Conservation (phyloP, 176 grass and related monocot species). For the Eragrostis curvula region DNA sequence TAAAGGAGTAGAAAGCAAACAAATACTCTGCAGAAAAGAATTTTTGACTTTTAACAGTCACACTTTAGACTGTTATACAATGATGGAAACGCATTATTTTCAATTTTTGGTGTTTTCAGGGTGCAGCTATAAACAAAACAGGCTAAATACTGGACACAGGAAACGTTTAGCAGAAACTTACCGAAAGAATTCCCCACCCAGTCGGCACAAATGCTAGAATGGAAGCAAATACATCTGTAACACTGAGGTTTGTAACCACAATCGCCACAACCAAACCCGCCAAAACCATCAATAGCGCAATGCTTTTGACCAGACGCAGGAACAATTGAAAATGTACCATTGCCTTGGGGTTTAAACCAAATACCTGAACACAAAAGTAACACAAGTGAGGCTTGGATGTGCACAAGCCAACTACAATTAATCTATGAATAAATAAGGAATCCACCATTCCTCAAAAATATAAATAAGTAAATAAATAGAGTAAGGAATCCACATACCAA, state of each 20-base stretch:
- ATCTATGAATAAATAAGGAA: constrained; percentile 23
- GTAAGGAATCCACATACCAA: constrained; percentile 50
- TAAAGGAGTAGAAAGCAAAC: background rate
- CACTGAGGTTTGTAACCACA: constrained; percentile 42
- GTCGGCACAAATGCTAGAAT: constrained; percentile 83
- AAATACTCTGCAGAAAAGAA: background rate
- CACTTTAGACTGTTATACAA: background rate
- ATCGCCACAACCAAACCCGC: constrained; percentile 74
- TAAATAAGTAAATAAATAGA: too few species aligned
- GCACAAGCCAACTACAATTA: constrained; percentile 4
- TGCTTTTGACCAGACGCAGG: constrained; percentile 79
- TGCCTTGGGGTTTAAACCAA: constrained; percentile 88
- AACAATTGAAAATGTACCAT: constrained; percentile 91
- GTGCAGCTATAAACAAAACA: background rate
- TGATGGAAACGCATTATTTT: background rate
- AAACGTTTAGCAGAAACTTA: constrained; percentile 48
- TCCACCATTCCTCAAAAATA: too few species aligned
- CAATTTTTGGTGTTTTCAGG: background rate
- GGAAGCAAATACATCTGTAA: constrained; percentile 63
- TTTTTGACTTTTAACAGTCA: background rate
- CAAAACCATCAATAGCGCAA: constrained; percentile 73
- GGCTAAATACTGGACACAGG: background rate
- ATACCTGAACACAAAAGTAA: constrained; percentile 59
- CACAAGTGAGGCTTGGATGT: background rate
- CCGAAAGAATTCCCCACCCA: constrained; percentile 85